phyloP scores from a whole-genome alignment of 2,329 filamentous ascomycete genomes.

The Trichoderma semiorbis region DNA sequence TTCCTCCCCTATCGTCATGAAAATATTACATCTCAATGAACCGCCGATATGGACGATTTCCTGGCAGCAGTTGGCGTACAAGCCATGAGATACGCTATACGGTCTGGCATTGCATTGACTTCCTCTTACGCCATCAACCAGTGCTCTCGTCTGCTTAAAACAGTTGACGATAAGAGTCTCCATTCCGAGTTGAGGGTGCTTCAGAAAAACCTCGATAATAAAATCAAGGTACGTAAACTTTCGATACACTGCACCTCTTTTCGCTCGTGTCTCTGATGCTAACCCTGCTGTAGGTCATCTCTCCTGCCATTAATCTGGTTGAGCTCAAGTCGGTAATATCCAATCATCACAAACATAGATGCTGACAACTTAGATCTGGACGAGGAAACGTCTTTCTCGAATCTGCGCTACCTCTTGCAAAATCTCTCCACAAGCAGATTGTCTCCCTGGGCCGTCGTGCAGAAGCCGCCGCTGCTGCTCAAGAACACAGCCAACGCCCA shows the following conservation, averaged over 20 bases:
- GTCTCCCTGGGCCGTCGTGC: constrained; percentile 73
- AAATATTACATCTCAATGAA: not conserved
- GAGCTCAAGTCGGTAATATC: constrained; percentile 67
- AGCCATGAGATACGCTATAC: constrained; percentile 88
- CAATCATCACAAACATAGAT: not conserved
- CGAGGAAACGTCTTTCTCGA: constrained; percentile 64
- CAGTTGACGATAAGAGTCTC: constrained; percentile 67
- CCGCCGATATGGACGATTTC: constrained; percentile 64
- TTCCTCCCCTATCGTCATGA: not conserved
- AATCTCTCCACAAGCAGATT: constrained; percentile 78
- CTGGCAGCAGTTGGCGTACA: constrained; percentile 56
- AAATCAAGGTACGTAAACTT: constrained; percentile 63
- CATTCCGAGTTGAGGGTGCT: constrained; percentile 66
- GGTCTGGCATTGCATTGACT: constrained; percentile 81
- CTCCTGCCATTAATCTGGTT: constrained; percentile 87
- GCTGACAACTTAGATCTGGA: constrained; percentile 39
- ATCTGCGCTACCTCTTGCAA: constrained; percentile 78
- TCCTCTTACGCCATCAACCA: constrained; percentile 82
- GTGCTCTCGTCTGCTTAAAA: constrained; percentile 73
- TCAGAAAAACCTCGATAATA: constrained; percentile 73
- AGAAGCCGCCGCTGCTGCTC: constrained; percentile 63
- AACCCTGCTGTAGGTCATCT: constrained; percentile 64
- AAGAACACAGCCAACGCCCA: constrained; percentile 47
- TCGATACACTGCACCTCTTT: not conserved
- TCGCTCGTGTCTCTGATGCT: not conserved